Conservation (phyloP, 2,329 filamentous ascomycete species). For the Colletotrichum navitas region DNA sequence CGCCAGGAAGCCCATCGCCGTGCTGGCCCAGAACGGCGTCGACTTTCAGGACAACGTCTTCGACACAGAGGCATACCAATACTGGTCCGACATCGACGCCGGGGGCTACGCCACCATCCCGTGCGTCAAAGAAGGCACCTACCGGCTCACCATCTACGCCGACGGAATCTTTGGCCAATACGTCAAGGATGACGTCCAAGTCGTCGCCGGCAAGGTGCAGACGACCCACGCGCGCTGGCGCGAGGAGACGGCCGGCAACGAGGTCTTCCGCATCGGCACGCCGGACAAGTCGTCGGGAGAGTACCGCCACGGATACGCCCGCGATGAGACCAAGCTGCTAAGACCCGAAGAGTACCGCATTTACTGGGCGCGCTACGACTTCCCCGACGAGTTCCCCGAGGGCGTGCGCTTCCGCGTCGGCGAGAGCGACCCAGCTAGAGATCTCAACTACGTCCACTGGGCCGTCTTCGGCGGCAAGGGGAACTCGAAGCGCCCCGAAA, state of each 20-base stretch:
- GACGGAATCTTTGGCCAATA: constrained; percentile 73
- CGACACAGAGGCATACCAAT: constrained; percentile 64
- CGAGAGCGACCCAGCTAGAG: constrained; percentile 56
- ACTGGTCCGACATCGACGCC: constrained; percentile 64
- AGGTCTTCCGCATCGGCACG: constrained; percentile 73
- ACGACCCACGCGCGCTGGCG: constrained; percentile 60
- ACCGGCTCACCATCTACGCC: constrained; percentile 73
- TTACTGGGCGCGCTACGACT: constrained; percentile 71
- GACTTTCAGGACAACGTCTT: constrained; percentile 70
- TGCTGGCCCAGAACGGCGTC: constrained; percentile 63
- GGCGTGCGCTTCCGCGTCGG: constrained; percentile 68
- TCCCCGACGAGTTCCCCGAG: constrained; percentile 66
- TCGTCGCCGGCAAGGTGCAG: constrained; percentile 56
- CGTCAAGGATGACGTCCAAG: constrained; percentile 60
- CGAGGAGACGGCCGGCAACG: constrained; percentile 67
- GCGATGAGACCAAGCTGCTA: constrained; percentile 58
- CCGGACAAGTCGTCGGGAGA: constrained; percentile 72
- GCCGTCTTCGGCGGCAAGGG: constrained; percentile 67
- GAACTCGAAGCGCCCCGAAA: constrained; percentile 56
- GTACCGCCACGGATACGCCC: constrained; percentile 65
- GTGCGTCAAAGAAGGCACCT: constrained; percentile 67
- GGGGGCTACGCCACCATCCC: constrained; percentile 62
- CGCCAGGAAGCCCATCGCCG: constrained; percentile 62
- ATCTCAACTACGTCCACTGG: constrained; percentile 74
- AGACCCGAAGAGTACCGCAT: constrained; percentile 66